Percentiles rank a stretch among this genome's conserved stretches.
Evolutionary conservation across 2,329 filamentous ascomycete species (phyloP).

Genomic region (Calonectria fujianensis): DNA sequence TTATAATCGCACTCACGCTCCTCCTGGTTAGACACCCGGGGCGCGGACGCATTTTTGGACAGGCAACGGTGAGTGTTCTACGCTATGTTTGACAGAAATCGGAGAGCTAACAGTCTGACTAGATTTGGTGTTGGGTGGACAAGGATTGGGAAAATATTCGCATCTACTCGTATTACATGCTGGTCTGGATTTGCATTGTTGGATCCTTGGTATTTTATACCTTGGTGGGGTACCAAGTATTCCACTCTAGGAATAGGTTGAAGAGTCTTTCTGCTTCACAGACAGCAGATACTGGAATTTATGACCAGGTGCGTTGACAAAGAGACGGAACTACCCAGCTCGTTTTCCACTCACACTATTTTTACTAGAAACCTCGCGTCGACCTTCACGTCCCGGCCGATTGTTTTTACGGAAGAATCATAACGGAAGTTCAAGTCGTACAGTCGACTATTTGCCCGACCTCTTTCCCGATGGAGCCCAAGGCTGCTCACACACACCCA

Average conservation of each 20-base stretch:
- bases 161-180: constrained; percentile 77
- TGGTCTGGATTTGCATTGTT: constrained; percentile 76
- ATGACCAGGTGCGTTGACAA: constrained; percentile 59
- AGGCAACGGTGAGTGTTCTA: constrained; percentile 69
- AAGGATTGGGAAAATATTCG: constrained; percentile 72
- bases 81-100: background rate
- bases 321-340: too few species aligned
- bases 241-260: constrained; percentile 73
- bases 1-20: constrained; percentile 79
- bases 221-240: constrained; percentile 76
- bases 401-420: constrained; percentile 70
- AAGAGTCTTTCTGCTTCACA: constrained; percentile 69
- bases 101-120: background rate
- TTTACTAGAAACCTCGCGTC: constrained; percentile 45
- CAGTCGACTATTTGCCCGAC: constrained; percentile 55
- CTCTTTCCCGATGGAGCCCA: constrained; percentile 50
- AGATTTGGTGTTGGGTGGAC: constrained; percentile 80
- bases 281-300: constrained; percentile 52
- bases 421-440: constrained; percentile 70
- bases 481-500: constrained; percentile 46
- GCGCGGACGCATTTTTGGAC: constrained; percentile 69
- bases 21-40: constrained; percentile 71
- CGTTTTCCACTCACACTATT: constrained; percentile 28
- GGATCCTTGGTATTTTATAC: constrained; percentile 74
- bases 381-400: constrained; percentile 56